Evolutionary conservation across 495 filamentous ascomycete genomes (phyloP), one percentile per base, ranked within the genome.

Genomic region (Hypoxylon perforatum): DNA sequence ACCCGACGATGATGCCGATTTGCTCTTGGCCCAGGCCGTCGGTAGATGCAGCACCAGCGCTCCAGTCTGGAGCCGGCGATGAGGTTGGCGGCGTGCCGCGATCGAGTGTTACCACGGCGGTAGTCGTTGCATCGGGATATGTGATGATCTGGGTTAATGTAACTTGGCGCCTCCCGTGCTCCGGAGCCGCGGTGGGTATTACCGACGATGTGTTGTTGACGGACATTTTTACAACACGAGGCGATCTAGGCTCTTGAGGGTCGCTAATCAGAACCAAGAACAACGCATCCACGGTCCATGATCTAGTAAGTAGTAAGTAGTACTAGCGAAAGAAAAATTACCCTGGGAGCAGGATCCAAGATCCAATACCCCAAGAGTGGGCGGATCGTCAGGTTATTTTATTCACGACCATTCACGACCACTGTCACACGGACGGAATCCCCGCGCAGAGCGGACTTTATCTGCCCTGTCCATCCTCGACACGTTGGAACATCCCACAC

Each of bases 81-180:
- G n/a, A n/a, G 12, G 62, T 66, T 33, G 72, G 52, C 17, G 72
- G 59, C 14, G 51, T 33, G 23, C 69, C 64, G 3, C 66, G 57
- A 18, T 67, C 64, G 15, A 75, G 72, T 4, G 70, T 75, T 22
- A 75, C 70, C 11, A 72, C 15, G 11, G 70, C 63, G 2, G 72
- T 75, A 18, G 60, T 70, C 10, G 67, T 75, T 9, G 61, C 64
- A 56, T 70, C 72, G 17, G 67, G 60, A 23, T 68, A 65, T 0
- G 63, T 73, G 42, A 75, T 67, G 8, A 61, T 70, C 46, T 75
- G 72, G 10, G 72, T 75, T 23, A 75, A 56, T 10, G 65, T 61
- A 22, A 65, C 67, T 19, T 73, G 69, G 22, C 70, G 66, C 46
- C 44, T 38, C 54, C 22, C 57, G 47, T 47, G 25, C 19, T 57